Base-by-base conservation (phyloP, 2,329 filamentous ascomycete species). In the Aspergillus niger region DNA sequence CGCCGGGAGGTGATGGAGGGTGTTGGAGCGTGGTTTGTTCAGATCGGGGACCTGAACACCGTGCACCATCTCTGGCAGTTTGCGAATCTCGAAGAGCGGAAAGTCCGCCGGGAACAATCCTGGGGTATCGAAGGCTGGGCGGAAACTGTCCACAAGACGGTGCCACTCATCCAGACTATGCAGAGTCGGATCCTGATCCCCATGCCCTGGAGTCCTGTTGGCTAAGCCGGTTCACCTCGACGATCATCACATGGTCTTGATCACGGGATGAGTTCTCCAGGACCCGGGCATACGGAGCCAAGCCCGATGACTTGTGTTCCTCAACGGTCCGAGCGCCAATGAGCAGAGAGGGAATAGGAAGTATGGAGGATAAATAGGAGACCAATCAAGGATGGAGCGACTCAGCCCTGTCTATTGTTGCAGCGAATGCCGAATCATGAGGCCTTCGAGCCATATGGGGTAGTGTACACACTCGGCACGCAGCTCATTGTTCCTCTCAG, bases 11-110 rank as follows among this genome's bases (percentile, higher is more conserved):
- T 98, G 58, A 99, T 99, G 95, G 95, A 99, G 78, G 95, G 95
- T 13, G 93, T 97, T 0, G 93, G 94, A 32, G 95, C 95, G 6
- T 99, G 95, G 95, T 99, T 99, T 72, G 94, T 97, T 43, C 95
- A 99, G 80, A 94, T 99, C 71, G 95, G 95, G 63, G 94, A 97
- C 57, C 83, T 99, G 65, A 99, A 99, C 81, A 97, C 92, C 0
- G 95, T 99, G 36, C 93, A 99, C 77, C 94, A 98, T 76, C 84
- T 99, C 22, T 99, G 95, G 95, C 95, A 99, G 75, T 99, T 98
- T 81, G 93, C 94, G 68, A 91, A 99, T 77, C 80, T 99, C 62
- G 93, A 98, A 78, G 95, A 98, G 81, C 88, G 95, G 66, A 95
- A 96, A 77, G 81, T 91, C 38, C 86, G 92, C 67, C 86, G 95